Base-by-base conservation (phyloP, 1,284 basidiomycete species). In the Garcileccinum viscosum region DNA sequence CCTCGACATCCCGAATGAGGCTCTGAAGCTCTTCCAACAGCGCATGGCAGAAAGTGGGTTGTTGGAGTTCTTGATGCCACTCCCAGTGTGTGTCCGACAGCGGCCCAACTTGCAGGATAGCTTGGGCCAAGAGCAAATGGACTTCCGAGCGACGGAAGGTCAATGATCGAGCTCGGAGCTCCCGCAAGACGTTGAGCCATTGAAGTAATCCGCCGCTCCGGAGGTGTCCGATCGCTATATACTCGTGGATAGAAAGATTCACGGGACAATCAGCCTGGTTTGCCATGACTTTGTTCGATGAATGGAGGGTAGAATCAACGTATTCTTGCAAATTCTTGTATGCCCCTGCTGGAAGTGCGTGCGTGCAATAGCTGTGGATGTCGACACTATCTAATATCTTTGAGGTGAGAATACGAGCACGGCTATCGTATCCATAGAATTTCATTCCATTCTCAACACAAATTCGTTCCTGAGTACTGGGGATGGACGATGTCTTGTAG, bases 151-250 rank as follows among this genome's bases (percentile, higher is more conserved):
- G 68, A 32, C 76, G 72, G 63, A 87, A 83, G 1, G 76, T 81
- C 40, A 88, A 71, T 0, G 70, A 70, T 22, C 79, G 77, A 19
- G 80, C 78, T 14, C 77, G 75, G 19, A 88, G 69, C 68, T 84
- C 85, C 24, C 82, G 78, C 9, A 81, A 72, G 19, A 88, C 82
- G 67, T 88, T 88, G 42, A 84, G 71, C 86, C 86, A 88, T 61
- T 88, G 87, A 0, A 88, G 70, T 2, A 72, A 74, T 6, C 75
- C 70, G 3, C 87, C 85, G 37, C 83, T 80, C 5, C 86, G 84
- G 33, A 88, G 69, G 37, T 77, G 76, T 1, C 82, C 82, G 66
- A 85, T 87, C 0, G 83, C 79, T 5, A 82, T 73, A 58, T 80
- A 84, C 67, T 88, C 86, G 38, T 87, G 85, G 3, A 84, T 71